Evolutionary conservation across 2,329 filamentous ascomycete genomes (phyloP), one percentile per base, ranked within the genome.

Genomic region (Fonsecaea pedrosoi): DNA sequence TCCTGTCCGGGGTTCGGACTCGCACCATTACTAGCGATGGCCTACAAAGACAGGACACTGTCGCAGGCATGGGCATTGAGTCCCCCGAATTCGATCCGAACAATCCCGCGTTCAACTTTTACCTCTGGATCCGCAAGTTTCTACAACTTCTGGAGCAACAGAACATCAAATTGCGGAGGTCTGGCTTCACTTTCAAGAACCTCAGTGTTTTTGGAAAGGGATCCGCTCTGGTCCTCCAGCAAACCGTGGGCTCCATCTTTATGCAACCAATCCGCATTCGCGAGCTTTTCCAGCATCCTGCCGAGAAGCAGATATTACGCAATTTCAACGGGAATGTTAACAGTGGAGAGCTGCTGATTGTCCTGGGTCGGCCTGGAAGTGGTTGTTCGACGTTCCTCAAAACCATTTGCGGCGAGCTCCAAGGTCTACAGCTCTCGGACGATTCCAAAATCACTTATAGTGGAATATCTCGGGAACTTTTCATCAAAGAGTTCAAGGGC

Each of bases 331-430:
- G 84, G 7, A 74, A 67, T 48, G 74, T 87, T 59, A 82, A 82
- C 65, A 81, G 78, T 64, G 84, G 85, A 1, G 70, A 71, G 35
- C 90, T 91, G 89, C 77, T 90, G 1, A 79, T 91, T 0, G 89
- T 92, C 0, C 80, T 92, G 0, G 90, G 90, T 2, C 82, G 89
- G 0, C 89, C 90, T 0, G 90, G 89, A 0, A 83, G 87, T 4
- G 89, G 89, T 37, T 92, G 90, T 74, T 69, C 90, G n/a, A 96
- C 92, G 2, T 89, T 96, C 70, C 83, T 96, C 64, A 96, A 95
- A 81, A 91, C 91, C 0, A 87, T 96, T 71, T 87, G 92, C 8
- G 92, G 92, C 67, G 92, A 96, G 78, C 91, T 90, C 32, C 90
- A 93, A 71, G 92, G 92, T 59, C 89, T 95, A 72, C 87, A 86